Base-by-base conservation (phyloP, 1,139 yeast species). In the Yamadazyma friedrichii region DNA sequence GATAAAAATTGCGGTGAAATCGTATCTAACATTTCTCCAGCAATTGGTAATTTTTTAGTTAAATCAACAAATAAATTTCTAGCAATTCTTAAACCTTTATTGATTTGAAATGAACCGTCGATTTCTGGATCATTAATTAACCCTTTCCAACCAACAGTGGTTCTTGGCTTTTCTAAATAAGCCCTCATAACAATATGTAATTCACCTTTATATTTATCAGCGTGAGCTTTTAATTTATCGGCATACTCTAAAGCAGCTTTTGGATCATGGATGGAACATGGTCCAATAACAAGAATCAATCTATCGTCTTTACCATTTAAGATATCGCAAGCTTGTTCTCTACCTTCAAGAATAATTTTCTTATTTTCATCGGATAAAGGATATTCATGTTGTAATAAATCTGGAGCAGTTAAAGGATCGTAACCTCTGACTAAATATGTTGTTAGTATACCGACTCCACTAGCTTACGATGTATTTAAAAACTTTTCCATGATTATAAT, bases 81-180 rank as follows among this genome's bases (percentile, higher is more conserved):
- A 17, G 98, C 77, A 50, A 91, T 83, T 55, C 94, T 75, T 53
- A 93, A 78, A 51, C 98, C 98, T 67, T 89, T 88, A 74, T 93
- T 93, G 63, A 93, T 93, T 55, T 89, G 82, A 82, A 88, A 91
- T 42, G 97, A 78, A 46, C 88, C 91, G 61, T 93, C 96, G 53
- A 93, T 85, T 57, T 93, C 96, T 17, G 98, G 98, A 65, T 93
- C 98, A 63, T 93, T 93, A 58, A 93, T 91, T 55, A 93, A 76
- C 51, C 97, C 98, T 67, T 93, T 93, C 98, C 98, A 93, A 47
- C 98, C 98, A 40, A 93, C 98, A 17, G 98, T 93, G 41, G 98
- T 93, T 70, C 98, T 82, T 50, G 98, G 98, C 68, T 93, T 93
- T 67, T 93, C 98, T 58, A 93, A 76, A 72, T 93, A 93, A 3